phyloP scores from a whole-genome alignment of 345 rosid species.

The Sonneratia caseolaris region DNA sequence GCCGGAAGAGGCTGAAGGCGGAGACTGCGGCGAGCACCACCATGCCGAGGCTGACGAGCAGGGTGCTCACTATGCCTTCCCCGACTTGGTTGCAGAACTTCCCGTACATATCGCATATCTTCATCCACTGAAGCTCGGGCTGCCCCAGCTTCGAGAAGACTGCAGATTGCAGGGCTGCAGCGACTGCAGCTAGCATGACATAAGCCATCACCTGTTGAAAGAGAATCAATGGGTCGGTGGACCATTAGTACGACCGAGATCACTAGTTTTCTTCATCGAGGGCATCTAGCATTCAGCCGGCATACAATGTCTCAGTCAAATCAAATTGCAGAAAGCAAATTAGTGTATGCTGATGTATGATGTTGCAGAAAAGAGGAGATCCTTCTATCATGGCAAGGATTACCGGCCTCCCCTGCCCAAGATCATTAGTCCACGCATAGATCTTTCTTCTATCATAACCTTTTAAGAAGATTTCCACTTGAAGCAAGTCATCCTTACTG shows the following conservation, averaged over 20 bases:
- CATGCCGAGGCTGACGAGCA: slow-evolving; percentile 44
- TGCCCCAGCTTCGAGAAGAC: slow-evolving; percentile 63
- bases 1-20: slow-evolving; percentile 73
- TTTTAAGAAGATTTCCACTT: neutral
- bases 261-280: neutral
- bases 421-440: neutral
- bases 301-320: neutral
- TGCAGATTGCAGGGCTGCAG: slow-evolving; percentile 66
- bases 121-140: slow-evolving; percentile 78
- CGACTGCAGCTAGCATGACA: slow-evolving; percentile 58
- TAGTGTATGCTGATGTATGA: neutral
- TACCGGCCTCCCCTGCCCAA: neutral
- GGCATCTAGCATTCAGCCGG: neutral
- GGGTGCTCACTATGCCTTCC: slow-evolving; percentile 45
- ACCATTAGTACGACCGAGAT: neutral
- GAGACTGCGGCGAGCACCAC: slow-evolving; percentile 57
- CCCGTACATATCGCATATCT: slow-evolving; percentile 62
- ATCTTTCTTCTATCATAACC: neutral
- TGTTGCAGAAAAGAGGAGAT: neutral
- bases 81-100: slow-evolving; percentile 71
- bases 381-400: neutral
- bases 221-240: neutral
- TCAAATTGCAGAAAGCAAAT: neutral
- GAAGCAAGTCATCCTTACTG: neutral
- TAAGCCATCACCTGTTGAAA: slow-evolving; percentile 66